phyloP scores from a whole-genome alignment of 1,139 yeast genomes.

The Taphrina deformans region DNA sequence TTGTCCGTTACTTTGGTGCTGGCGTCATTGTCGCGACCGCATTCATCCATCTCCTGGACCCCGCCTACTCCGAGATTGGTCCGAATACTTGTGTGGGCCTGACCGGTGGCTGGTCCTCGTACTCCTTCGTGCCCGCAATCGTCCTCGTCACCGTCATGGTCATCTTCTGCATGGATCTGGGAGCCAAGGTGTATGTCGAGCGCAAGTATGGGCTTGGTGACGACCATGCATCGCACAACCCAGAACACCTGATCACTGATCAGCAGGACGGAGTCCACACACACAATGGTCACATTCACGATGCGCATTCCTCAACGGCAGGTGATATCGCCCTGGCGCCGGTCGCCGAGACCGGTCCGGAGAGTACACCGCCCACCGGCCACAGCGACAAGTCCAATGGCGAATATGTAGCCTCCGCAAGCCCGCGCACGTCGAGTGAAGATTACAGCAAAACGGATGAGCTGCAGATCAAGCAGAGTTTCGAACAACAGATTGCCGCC shows the following conservation, averaged over 20 bases:
- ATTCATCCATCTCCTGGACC: conserved; percentile 62
- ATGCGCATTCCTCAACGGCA: conserved; percentile 39
- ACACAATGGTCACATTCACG: conserved; percentile 34
- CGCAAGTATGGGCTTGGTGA: conserved; percentile 31
- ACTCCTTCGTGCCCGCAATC: conserved; percentile 48
- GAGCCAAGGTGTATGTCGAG: conserved; percentile 36
- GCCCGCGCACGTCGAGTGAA: background rate
- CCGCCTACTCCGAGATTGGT: conserved; percentile 38
- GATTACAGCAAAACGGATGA: conserved; percentile 5
- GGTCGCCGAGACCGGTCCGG: background rate
- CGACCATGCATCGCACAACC: conserved; percentile 24
- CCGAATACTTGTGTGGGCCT: conserved; percentile 41
- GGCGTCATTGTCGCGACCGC: conserved; percentile 84
- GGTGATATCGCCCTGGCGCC: background rate
- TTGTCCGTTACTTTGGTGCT: conserved; percentile 74
- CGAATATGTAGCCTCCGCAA: background rate
- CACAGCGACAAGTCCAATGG: background rate
- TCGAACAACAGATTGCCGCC: conserved; percentile 48
- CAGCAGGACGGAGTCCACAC: conserved; percentile 22
- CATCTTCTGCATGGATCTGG: conserved; percentile 48
- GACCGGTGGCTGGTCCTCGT: conserved; percentile 37
- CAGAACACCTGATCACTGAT: conserved; percentile 21
- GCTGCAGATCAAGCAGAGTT: background rate
- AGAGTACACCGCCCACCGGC: background rate
- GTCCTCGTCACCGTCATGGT: conserved; percentile 51